phyloP scores from a whole-genome alignment of 768 basidiomycete genomes.

The Psilocybe subaeruginosa region DNA sequence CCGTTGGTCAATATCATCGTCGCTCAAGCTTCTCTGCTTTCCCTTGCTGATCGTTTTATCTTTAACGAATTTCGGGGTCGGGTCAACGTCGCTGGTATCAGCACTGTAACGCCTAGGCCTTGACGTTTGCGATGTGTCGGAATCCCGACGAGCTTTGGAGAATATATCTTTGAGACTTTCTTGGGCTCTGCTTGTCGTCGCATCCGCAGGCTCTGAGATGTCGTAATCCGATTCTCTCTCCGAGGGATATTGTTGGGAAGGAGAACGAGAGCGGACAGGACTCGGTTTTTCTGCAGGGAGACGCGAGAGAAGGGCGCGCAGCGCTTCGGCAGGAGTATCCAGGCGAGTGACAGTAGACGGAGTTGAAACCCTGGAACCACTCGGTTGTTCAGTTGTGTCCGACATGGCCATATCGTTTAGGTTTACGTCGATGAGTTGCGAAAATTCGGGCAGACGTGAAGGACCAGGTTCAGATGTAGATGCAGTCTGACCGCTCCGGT shows the following conservation, averaged over 20 bases:
- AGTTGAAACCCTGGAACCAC: slow-evolving; percentile 38
- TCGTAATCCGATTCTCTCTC: slow-evolving; percentile 66
- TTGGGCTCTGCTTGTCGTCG: slow-evolving; percentile 50
- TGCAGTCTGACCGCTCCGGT: slow-evolving; percentile 26
- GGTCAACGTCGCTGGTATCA: slow-evolving; percentile 61
- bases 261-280: slow-evolving; percentile 19
- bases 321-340: slow-evolving; percentile 57
- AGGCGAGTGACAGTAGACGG: slow-evolving; percentile 23
- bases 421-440: slow-evolving; percentile 29
- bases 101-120: slow-evolving; percentile 53
- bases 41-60: slow-evolving; percentile 47
- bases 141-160: slow-evolving; percentile 63
- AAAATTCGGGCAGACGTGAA: slow-evolving; percentile 38
- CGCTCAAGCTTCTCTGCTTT: slow-evolving; percentile 64
- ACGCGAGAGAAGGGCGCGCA: slow-evolving; percentile 63
- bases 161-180: slow-evolving; percentile 69
- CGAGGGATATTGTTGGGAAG: slow-evolving; percentile 37
- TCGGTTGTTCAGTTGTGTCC: slow-evolving; percentile 33
- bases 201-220: slow-evolving; percentile 39
- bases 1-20: slow-evolving; percentile 63
- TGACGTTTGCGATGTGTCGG: slow-evolving; percentile 65
- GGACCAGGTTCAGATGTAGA: slow-evolving; percentile 36
- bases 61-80: slow-evolving; percentile 46
- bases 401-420: slow-evolving; percentile 29
- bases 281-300: slow-evolving; percentile 42